These are phyloP conservation scores for Epichloe sylvatica DNA, from an alignment of 2,329 filamentous ascomycete genomes.

Conservation along the genomic window DNA sequence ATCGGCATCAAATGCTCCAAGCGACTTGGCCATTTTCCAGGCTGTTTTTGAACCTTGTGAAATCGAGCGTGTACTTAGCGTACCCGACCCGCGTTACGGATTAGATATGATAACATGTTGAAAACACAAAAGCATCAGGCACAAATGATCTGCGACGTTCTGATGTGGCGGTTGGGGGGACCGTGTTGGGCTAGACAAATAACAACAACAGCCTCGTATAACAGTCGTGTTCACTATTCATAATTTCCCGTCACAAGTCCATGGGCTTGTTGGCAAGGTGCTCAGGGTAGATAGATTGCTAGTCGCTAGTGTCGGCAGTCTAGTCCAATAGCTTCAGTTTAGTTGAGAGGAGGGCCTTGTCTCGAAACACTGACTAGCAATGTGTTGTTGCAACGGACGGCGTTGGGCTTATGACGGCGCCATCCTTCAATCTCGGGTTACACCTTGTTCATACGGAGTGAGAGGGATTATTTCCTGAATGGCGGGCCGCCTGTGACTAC, in stretches of 20 bases:
- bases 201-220: not conserved
- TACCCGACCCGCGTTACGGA: constrained; percentile 40
- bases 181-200: not conserved
- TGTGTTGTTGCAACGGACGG: not conserved
- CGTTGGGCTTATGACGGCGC: not conserved
- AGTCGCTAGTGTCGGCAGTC: not conserved
- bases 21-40: constrained; percentile 40
- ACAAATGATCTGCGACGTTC: not conserved
- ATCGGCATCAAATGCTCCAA: constrained; percentile 13
- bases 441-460: not conserved
- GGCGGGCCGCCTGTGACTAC: no score
- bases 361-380: not conserved
- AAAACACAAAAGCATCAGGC: not conserved
- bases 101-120: constrained; percentile 36
- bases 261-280: not conserved
- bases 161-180: not conserved
- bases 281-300: not conserved
- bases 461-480: not conserved
- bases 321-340: not conserved
- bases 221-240: not conserved
- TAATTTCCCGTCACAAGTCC: not conserved
- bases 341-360: not conserved
- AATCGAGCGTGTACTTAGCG: constrained; percentile 34
- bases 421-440: not conserved
- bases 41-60: constrained; percentile 36